Evolutionary conservation across 805 yeast species (phyloP), one percentile per base, ranked within the genome.

Genomic region (Vanderwaltozyma tropicalis): DNA sequence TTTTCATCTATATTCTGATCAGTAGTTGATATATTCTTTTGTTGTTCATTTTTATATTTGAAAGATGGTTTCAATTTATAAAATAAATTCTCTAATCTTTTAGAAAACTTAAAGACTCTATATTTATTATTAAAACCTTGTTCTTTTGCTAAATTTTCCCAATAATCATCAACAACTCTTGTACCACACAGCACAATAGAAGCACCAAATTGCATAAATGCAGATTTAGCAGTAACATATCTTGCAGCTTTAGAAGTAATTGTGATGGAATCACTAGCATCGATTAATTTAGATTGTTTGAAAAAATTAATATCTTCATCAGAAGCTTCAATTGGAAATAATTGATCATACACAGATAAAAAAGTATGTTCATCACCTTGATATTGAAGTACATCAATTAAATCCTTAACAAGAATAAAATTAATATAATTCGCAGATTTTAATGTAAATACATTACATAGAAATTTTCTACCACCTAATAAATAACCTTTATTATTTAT

Each of bases 131-230:
- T 63, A 35, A 69, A 67, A 1, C 69, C 69, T 42, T 69, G 69
- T 15, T 57, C 60, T 28, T 51, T 55, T 0, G 68, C 67, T 3
- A 56, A 46, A 3, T 57, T 59, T 43, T 72, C 78, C 75, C 76
- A 75, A 49, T 75, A 74, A 50, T 74, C 80, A 51, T 74, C 80
- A 3, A 52, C 42, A 4, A 74, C 61, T 40, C 79, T 62, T 27
- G 56, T 53, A 6, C 80, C 80, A n/a, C 56, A 50, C 1, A 55
- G 55, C 16, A 75, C 50, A 2, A 69, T 50, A 17, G 72, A 55
- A 1, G 78, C 72, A 26, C 80, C 80, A 52, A 71, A 74, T 33
- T 59, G 60, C 37, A 73, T 56, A 45, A 53, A 75, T 32, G 71
- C 61, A 1, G 70, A 62, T 32, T 66, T 61, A 3, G 72, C 70